These are phyloP conservation scores for Rosa lucieae DNA, from an alignment of 306 rosid genomes.

Conservation along the genomic window DNA sequence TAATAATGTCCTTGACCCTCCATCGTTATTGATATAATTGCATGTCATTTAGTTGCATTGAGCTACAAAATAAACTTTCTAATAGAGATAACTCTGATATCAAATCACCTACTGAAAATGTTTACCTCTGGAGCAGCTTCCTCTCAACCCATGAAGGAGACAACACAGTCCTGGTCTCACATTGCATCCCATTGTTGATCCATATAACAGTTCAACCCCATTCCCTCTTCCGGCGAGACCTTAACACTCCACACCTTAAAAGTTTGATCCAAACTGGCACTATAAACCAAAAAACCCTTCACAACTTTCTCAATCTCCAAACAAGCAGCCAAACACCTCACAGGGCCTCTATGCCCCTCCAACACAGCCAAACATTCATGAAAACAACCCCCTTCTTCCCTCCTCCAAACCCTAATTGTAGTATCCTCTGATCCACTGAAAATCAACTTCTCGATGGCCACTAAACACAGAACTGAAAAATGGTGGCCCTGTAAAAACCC, in stretches of 20 bases:
- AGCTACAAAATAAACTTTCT: neutral
- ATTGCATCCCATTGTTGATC: conserved; percentile 34
- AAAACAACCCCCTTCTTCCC: conserved; percentile 59
- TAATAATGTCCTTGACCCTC: no score
- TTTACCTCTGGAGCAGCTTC: conserved; percentile 44
- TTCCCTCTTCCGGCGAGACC: conserved; percentile 48
- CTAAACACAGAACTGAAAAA: conserved; percentile 59
- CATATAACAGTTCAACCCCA: conserved; percentile 18
- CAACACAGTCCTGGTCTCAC: conserved; percentile 51
- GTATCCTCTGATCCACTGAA: conserved; percentile 85
- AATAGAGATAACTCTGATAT: neutral
- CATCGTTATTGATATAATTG: no score
- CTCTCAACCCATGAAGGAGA: conserved; percentile 76
- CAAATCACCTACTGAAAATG: conserved; percentile 23
- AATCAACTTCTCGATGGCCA: conserved; percentile 58
- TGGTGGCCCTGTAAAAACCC: conserved; percentile 73
- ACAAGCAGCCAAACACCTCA: conserved; percentile 63
- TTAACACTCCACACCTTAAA: conserved; percentile 75
- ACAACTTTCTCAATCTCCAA: conserved; percentile 61
- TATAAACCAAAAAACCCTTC: conserved; percentile 57
- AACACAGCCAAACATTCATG: conserved; percentile 71
- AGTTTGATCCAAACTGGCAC: conserved; percentile 69
- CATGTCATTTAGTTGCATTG: neutral
- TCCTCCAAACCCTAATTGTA: conserved; percentile 65
- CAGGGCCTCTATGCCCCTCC: conserved; percentile 84